Base-by-base conservation (phyloP, 371 early-diverging fungal genomes). In the Chytridiales sp. region DNA sequence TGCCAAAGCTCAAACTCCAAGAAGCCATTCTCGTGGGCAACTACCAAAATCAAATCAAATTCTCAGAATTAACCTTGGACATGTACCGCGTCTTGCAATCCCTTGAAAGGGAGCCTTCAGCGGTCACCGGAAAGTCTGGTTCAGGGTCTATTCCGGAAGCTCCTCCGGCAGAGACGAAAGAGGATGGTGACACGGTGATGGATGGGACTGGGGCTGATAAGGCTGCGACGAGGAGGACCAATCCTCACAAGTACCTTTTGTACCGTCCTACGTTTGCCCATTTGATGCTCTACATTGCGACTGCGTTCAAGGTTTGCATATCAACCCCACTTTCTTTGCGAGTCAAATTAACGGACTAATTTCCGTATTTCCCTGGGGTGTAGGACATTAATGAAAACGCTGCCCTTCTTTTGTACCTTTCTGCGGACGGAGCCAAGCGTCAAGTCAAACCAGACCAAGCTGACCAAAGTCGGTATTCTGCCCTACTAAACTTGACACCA, bases 11-110 rank as follows among this genome's bases (percentile, higher is more conserved):
- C 31, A 72, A 64, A 47, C 66, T 97, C n/a, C 93, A 92, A 68
- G 94, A 96, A 68, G 95, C 92, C 0, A 91, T 97, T 34, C 74
- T 97, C 4, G 93, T 94, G 34, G 95, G 97, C 11, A 94, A 91
- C 62, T 85, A 85, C 61, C 88, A 87, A 36, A 90, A 88, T 46
- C 96, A 93, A 76, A 91, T 93, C 74, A 96, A 96, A 60, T 95
- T 96, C 68, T 92, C 94, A 0, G 96, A 97, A 68, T 75, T 97
- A 40, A 94, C 94, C 0, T 69, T 96, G 54, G 98, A 98, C 61
- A 93, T 97, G 94, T 95, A 91, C 74, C 85, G 94, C 27, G 91
- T 98, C 65, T 72, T 95, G 30, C 95, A 95, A 63, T 84, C 90
- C 24, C 77, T 98, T 1, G 98, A 87, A 68, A 69, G 86, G n/a